These are phyloP conservation scores for Fusarium scirpi DNA, from an alignment of 2,329 filamentous ascomycete genomes.

Conservation along the genomic window DNA sequence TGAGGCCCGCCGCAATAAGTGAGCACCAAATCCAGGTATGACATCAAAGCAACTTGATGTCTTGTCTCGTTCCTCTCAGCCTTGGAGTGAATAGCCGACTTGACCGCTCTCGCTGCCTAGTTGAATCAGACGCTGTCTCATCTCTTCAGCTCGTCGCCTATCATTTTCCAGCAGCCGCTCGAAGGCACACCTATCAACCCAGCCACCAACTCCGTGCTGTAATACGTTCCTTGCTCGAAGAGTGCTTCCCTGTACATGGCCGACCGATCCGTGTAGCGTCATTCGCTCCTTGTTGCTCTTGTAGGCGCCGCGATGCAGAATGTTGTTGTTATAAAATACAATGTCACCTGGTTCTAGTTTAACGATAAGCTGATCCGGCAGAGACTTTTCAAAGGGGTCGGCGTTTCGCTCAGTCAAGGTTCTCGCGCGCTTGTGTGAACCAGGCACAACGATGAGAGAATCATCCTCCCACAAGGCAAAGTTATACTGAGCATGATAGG, in stretches of 20 bases:
- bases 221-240: constrained; percentile 77
- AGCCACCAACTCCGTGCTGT: constrained; percentile 78
- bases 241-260: constrained; percentile 66
- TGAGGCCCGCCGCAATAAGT: constrained; percentile 2
- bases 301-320: constrained; percentile 80
- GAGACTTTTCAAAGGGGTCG: constrained; percentile 69
- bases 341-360: constrained; percentile 78
- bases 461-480: constrained; percentile 81
- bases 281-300: constrained; percentile 68
- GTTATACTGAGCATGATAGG: constrained; percentile 89
- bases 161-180: constrained; percentile 57
- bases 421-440: constrained; percentile 77
- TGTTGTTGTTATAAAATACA: constrained; percentile 92
- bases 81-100: constrained; percentile 73
- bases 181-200: constrained; percentile 72
- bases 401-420: constrained; percentile 77
- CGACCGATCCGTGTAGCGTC: constrained; percentile 80
- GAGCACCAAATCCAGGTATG: constrained; percentile 8
- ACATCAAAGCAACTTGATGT: constrained; percentile 26
- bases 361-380: constrained; percentile 76
- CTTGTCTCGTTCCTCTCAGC: constrained; percentile 49
- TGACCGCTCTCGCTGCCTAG: constrained; percentile 71
- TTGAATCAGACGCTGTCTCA: constrained; percentile 72
- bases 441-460: constrained; percentile 80
- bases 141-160: constrained; percentile 67